Conservation (phyloP, 1,284 basidiomycete genomes). For the Apiotrichum gamsii region DNA sequence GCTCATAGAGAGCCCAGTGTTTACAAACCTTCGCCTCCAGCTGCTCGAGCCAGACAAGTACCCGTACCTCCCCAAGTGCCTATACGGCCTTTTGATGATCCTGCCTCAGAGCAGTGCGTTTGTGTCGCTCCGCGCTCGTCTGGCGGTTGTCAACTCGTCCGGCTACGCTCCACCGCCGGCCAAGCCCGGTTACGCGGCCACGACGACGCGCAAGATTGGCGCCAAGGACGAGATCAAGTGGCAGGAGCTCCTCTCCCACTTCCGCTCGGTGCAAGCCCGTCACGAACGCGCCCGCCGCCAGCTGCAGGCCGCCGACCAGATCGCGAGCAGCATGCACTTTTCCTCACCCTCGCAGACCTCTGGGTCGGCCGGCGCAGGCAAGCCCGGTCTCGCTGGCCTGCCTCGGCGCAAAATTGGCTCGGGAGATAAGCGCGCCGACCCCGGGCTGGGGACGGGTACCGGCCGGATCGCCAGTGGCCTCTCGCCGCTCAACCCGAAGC, state of each 20-base stretch:
- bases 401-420: slow-evolving; percentile 16
- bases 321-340: slow-evolving; percentile 27
- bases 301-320: slow-evolving; percentile 24
- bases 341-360: slow-evolving; percentile 35
- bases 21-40: slow-evolving; percentile 97
- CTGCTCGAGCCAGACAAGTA: slow-evolving; percentile 94
- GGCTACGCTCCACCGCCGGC: slow-evolving; percentile 66
- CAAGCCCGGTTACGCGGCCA: slow-evolving; percentile 22
- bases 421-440: slow-evolving; percentile 10
- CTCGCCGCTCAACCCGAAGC: slow-evolving; percentile 42
- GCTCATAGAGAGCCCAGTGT: slow-evolving; percentile 95
- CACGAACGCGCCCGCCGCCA: slow-evolving; percentile 78
- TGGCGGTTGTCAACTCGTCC: slow-evolving; percentile 90
- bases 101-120: slow-evolving; percentile 96
- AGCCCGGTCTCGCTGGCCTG: slow-evolving; percentile 1
- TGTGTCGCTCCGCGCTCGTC: slow-evolving; percentile 83
- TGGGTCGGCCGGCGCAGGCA: slow-evolving; percentile 1
- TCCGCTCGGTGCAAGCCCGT: slow-evolving; percentile 71
- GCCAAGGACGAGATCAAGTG: slow-evolving; percentile 84
- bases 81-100: slow-evolving; percentile 96
- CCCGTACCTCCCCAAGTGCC: slow-evolving; percentile 92
- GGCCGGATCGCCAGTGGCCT: slow-evolving; percentile 21
- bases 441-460: slow-evolving; percentile 2
- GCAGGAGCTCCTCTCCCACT: slow-evolving; percentile 78
- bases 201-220: slow-evolving; percentile 61